Base-by-base conservation (phyloP, 495 filamentous ascomycete species). In the Podospora conica region DNA sequence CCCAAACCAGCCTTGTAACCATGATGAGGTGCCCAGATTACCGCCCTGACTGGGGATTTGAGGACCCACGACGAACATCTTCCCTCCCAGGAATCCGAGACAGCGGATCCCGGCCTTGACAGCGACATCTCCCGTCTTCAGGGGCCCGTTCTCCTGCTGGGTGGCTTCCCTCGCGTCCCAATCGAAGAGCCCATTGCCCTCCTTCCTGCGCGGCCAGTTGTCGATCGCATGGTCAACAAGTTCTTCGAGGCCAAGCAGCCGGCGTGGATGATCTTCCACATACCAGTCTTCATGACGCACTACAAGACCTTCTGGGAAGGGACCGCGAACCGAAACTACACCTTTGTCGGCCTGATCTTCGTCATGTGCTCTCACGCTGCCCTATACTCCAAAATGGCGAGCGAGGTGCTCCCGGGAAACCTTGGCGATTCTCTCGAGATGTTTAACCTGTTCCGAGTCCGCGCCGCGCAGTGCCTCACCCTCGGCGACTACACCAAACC, bases 181-280 rank as follows among this genome's bases (percentile, higher is more conserved):
- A 75, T 76, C 31, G 72, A 77, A 18, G 81, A 84, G 33, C 21
- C 84, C 54, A 58, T 81, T 15, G 60, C 66, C 9, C 75, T 80
- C 63, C 67, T 85, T 9, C 83, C 82, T 0, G 67, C 76, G 2
- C 77, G 79, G 10, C 69, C 73, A 12, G 67, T 81, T 3, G 70
- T 75, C 18, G 83, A 84, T 71, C 72, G 79, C 27, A 65, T 85
- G 8, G 69, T 85, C n/a, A 74, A 77, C 25, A 72, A 75, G 15
- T 81, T 83, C 60, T 71, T 85, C 21, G 78, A 79, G 24, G 74
- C 74, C 0, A 76, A 76, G 28, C 81, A 84, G 57, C 78, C 82
- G 1, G 66, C 75, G 27, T 70, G 79, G 62, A 64, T 79, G 33
- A 64, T 74, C 11, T 73, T 82, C 11, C 81, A 84, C 68, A 68